These are phyloP conservation scores for Ilyonectria robusta DNA, from an alignment of 2,329 filamentous ascomycete genomes.

Conservation along the genomic window DNA sequence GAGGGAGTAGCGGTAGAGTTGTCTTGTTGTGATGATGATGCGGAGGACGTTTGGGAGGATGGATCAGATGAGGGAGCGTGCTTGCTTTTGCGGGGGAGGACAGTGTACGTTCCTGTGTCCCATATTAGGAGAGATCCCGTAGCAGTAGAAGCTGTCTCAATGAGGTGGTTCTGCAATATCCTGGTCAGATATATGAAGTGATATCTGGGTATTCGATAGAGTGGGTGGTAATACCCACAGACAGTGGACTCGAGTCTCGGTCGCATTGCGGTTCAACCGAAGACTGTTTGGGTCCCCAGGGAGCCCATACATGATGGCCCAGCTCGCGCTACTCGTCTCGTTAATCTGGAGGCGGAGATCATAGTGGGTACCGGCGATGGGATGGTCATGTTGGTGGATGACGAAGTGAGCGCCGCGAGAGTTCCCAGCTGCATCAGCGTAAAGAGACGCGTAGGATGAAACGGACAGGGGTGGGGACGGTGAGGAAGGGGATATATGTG, in stretches of 20 bases:
- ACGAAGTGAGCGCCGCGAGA: conserved; percentile 70
- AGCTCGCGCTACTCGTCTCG: conserved; percentile 74
- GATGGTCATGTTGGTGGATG: conserved; percentile 82
- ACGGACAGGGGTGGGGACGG: conserved; percentile 53
- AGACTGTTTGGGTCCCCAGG: conserved; percentile 70
- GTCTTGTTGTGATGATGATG: conserved; percentile 31
- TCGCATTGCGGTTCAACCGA: conserved; percentile 70
- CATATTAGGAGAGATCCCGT: conserved; percentile 74
- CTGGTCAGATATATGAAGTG: background rate
- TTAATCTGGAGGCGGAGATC: conserved; percentile 81
- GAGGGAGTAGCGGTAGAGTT: background rate
- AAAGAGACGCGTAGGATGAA: conserved; percentile 54
- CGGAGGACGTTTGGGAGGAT: conserved; percentile 38
- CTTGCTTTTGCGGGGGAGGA: conserved; percentile 62
- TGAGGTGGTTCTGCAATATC: conserved; percentile 67
- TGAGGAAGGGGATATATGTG: conserved; percentile 43
- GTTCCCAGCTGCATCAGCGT: conserved; percentile 50
- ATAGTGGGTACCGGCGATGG: conserved; percentile 77
- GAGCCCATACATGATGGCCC: conserved; percentile 74
- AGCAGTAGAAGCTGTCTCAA: conserved; percentile 67
- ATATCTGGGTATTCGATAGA: background rate
- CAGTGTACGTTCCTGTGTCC: conserved; percentile 72
- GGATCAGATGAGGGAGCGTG: conserved; percentile 51
- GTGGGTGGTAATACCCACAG: conserved; percentile 62
- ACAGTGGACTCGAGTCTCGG: conserved; percentile 73